Evolutionary conservation across 2,329 filamentous ascomycete species (phyloP), one percentile per base, ranked within the genome.

Genomic region (Chrysoporthe puriensis): DNA sequence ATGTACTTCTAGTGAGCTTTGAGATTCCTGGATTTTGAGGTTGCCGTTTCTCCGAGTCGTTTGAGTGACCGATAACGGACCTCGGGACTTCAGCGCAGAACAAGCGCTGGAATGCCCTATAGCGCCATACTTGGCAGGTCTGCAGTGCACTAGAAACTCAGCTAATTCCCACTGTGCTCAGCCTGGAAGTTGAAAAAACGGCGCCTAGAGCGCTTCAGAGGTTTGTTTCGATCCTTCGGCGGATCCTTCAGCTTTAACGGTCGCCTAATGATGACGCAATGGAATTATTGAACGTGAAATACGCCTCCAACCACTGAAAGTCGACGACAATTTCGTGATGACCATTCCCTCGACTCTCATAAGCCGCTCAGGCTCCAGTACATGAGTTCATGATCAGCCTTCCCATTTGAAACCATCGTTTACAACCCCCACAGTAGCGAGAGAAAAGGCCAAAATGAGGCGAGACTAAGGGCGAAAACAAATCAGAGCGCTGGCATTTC

Each of bases 281-380:
- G 2, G 18, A 65, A 44, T 40, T 14, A 60, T 34, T 18, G 34
- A 40, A 42, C 5, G n/a, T 34, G 26, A 26, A 32, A 16, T 42
- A 7, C 48, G 26, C 18, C 14, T n/a, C 40, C 48, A 36, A 63
- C 32, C 56, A 62, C 52, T 40, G 13, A 40, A 26, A 14, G 18
- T 32, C 42, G 34, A 9, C 21, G 36, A 60, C n/a, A 43, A 57
- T n/a, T 42, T 60, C 36, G 16, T 60, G 68, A 69, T 69, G 68
- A 69, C 68, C 68, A 69, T 68, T 69, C 56, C 43, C 68, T 67
- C 61, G 44, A 60, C 50, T 46, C 66, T 66, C 68, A 70, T 70
- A 70, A 66, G 68, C 43, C 36, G 42, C 54, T 32, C 52, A n/a
- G 34, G 7, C 42, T 9, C 34, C 52, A 3, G 16, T 16, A 36